These are phyloP conservation scores for Clitocybe nebularis DNA, from an alignment of 1,284 basidiomycete species.

Conservation along the genomic window DNA sequence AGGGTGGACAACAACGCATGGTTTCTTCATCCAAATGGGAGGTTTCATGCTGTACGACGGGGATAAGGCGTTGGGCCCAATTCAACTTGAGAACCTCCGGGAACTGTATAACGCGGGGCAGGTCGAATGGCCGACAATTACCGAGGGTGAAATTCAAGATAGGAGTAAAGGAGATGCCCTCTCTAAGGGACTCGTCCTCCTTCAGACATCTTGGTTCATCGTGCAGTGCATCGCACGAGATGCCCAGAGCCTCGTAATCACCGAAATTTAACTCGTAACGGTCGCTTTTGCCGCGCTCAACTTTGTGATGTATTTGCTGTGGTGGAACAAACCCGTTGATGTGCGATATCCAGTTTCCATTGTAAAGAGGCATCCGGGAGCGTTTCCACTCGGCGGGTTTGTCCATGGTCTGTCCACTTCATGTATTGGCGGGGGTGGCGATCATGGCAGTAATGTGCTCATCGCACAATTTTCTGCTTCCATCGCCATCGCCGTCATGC, in stretches of 20 bases:
- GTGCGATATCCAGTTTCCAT: slow-evolving; percentile 17
- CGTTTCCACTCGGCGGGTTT: too few species aligned
- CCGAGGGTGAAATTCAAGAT: slow-evolving; percentile 29
- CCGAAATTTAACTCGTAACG: slow-evolving; percentile 30
- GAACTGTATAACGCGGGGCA: slow-evolving; percentile 12
- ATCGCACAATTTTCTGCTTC: too few species aligned
- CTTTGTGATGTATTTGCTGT: slow-evolving; percentile 25
- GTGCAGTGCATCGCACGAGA: slow-evolving; percentile 25
- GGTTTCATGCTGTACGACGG: slow-evolving; percentile 23
- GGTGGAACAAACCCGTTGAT: slow-evolving; percentile 35
- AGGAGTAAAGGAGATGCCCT: slow-evolving; percentile 32
- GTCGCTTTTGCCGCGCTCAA: slow-evolving; percentile 26
- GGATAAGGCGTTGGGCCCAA: slow-evolving; percentile 10
- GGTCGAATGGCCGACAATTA: slow-evolving; percentile 21
- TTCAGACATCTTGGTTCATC: slow-evolving; percentile 30
- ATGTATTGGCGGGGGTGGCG: too few species aligned
- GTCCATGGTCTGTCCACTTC: too few species aligned
- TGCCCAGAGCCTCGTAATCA: slow-evolving; percentile 19
- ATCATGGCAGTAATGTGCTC: too few species aligned
- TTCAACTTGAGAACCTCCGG: slow-evolving; percentile 10
- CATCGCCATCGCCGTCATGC: too few species aligned
- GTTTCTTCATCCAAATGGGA: slow-evolving; percentile 27
- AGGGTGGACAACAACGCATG: slow-evolving; percentile 26
- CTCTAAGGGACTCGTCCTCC: slow-evolving; percentile 26
- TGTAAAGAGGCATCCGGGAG: too few species aligned